Evolutionary conservation across 805 yeast genomes (phyloP), one percentile per base, ranked within the genome.

Genomic region (Starmerella tilneyi): DNA sequence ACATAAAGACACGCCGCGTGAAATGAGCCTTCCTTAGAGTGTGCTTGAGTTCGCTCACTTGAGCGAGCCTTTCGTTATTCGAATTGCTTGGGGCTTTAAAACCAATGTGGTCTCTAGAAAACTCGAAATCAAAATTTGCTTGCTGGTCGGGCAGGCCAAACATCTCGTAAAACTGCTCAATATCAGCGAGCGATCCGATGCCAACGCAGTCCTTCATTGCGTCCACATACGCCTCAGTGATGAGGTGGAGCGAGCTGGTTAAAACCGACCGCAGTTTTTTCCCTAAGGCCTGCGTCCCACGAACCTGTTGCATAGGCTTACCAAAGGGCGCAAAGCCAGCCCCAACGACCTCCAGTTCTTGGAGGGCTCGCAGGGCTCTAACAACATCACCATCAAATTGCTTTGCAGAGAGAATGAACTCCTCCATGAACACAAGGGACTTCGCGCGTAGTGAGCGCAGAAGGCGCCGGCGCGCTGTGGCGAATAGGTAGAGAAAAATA

Each of bases 161-260:
- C 3, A 73, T 62, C 23, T 63, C 70, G 50, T 71, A 65, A 48
- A 68, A 73, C 46, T 67, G 64, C 31, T 63, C 60, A 24, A 73
- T 54, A 2, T 24, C 11, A 2, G 17, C 13, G 9, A 9, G 19
- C 19, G 64, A 69, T 5, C 59, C 49, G 42, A 57, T 48, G 9
- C 63, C 57, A 3, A 66, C 36, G 33, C 64, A 41, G 27, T 55
- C 54, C 11, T 52, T 52, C 24, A 64, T 49, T 8, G 61, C 54
- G 15, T 56, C 58, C 2, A 59, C 43, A 4, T 62, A 41, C 7
- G 63, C 58, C 41, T 66, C 68, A 12, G 60, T 52, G 4, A 59
- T 46, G 2, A 72, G 53, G 34, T 56, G 56, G 12, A 63, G 46
- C 1, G 56, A 33, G 20, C 65, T 58, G 8, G 55, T 44, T 8